phyloP scores from a whole-genome alignment of 306 rosid genomes.

The Biancaea sappan region DNA sequence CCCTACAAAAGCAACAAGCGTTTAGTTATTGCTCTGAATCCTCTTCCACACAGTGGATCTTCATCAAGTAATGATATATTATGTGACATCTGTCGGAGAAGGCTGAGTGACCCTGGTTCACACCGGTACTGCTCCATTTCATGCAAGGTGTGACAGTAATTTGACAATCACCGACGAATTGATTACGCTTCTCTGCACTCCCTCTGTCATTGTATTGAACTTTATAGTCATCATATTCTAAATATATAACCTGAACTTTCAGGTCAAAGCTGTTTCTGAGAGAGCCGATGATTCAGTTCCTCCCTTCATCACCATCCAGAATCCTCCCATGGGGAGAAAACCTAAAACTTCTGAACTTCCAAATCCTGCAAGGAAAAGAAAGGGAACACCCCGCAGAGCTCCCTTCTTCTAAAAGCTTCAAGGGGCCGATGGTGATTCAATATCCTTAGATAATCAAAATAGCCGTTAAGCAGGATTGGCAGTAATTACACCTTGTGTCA shows the following conservation, averaged over 20 bases:
- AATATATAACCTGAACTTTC: constrained; percentile 27
- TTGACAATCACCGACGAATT: constrained; percentile 21
- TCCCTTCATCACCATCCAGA: constrained; percentile 28
- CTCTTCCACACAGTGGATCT: constrained; percentile 36
- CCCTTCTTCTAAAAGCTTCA: constrained; percentile 43
- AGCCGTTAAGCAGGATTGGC: background rate
- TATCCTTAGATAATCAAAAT: background rate
- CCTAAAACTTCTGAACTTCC: background rate
- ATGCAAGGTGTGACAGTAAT: constrained; percentile 47
- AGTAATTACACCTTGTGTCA: constrained; percentile 10
- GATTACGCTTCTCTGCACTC: background rate
- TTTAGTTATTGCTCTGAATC: constrained; percentile 49
- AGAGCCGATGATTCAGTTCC: constrained; percentile 38
- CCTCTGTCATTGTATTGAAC: background rate
- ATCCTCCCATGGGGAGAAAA: background rate
- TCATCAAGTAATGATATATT: constrained; percentile 11
- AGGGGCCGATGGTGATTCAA: background rate
- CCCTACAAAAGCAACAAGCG: constrained; percentile 47
- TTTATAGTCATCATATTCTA: constrained; percentile 5
- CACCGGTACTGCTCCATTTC: constrained; percentile 46
- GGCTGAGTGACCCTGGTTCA: constrained; percentile 37
- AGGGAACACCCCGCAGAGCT: constrained; percentile 56
- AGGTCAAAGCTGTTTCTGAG: constrained; percentile 37
- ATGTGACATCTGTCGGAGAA: constrained; percentile 43
- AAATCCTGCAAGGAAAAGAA: constrained; percentile 32